These are phyloP conservation scores for Crithidia mellificae DNA, from an alignment of 208 protist genomes.

Conservation along the genomic window DNA sequence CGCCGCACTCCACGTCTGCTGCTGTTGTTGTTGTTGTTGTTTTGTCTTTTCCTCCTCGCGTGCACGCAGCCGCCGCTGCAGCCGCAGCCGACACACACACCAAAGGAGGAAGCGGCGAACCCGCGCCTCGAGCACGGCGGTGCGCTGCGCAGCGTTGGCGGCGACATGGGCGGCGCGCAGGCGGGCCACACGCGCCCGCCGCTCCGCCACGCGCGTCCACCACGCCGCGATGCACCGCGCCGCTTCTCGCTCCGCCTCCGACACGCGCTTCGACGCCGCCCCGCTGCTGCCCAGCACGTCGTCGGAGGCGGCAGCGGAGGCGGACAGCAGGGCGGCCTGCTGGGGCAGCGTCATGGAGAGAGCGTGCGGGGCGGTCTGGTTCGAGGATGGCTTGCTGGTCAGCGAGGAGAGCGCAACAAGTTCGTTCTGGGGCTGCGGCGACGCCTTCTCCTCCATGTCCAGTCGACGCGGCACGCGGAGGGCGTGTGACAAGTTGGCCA, in stretches of 20 bases:
- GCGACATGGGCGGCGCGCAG: conserved; percentile 16
- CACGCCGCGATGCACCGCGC: conserved; percentile 33
- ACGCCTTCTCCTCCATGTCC: conserved; percentile 18
- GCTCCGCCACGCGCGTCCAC: conserved; percentile 24
- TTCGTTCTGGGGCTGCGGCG: background rate
- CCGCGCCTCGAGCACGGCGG: conserved; percentile 31
- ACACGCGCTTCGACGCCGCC: background rate
- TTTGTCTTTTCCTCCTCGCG: conserved; percentile 12
- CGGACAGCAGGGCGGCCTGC: background rate
- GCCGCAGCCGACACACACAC: conserved; percentile 35
- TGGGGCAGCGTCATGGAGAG: conserved; percentile 14
- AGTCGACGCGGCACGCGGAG: conserved; percentile 10
- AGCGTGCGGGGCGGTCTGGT: background rate
- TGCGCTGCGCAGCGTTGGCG: conserved; percentile 26
- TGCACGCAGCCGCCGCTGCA: conserved; percentile 28
- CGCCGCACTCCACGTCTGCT: background rate
- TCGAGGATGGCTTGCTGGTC: conserved; percentile 15
- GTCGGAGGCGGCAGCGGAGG: background rate
- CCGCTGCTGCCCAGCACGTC: background rate
- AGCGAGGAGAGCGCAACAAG: background rate
- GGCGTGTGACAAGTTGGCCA: conserved; percentile 9
- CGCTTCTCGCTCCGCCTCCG: conserved; percentile 16
- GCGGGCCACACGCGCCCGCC: conserved; percentile 16
- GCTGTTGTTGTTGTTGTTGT: conserved; percentile 10
- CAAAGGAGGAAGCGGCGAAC: conserved; percentile 34